phyloP scores from a whole-genome alignment of 257 asterid genomes.

The Primulina eburnea region DNA sequence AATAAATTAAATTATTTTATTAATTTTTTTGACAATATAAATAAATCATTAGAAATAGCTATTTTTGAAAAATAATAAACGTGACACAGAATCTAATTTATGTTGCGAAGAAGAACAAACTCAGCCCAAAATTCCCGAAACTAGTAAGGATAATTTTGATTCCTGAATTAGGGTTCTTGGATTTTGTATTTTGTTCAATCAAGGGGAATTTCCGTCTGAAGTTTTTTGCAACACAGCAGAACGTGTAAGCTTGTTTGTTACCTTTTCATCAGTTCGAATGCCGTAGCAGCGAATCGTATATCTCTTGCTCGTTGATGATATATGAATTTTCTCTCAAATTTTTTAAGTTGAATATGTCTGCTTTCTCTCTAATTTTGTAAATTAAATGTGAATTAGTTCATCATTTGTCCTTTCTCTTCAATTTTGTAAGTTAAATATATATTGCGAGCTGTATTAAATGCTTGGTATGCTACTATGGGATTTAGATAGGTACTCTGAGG shows the following conservation, averaged over 20 bases:
- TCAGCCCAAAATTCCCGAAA: neutral
- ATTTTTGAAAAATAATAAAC: too few species aligned
- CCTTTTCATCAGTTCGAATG: conserved; percentile 10
- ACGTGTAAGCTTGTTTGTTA: conserved; percentile 22
- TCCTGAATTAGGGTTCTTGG: conserved; percentile 29
- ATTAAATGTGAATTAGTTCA: neutral
- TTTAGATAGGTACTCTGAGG: neutral
- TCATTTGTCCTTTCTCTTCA: neutral
- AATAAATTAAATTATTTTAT: too few species aligned
- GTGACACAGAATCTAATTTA: too few species aligned
- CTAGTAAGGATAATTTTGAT: conserved; percentile 8
- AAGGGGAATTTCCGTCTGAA: neutral
- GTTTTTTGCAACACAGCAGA: neutral
- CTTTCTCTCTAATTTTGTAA: neutral
- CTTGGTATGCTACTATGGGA: neutral
- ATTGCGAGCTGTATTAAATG: neutral
- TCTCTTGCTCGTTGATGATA: conserved; percentile 8
- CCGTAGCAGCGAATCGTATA: neutral
- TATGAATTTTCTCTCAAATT: neutral
- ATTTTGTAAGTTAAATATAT: neutral
- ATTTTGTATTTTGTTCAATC: neutral
- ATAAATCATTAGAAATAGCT: too few species aligned
- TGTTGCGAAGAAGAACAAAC: neutral
- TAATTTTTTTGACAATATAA: too few species aligned
- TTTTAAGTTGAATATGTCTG: neutral